Base-by-base conservation (phyloP, 2,329 filamentous ascomycete species). In the Coniochaeta sp. region DNA sequence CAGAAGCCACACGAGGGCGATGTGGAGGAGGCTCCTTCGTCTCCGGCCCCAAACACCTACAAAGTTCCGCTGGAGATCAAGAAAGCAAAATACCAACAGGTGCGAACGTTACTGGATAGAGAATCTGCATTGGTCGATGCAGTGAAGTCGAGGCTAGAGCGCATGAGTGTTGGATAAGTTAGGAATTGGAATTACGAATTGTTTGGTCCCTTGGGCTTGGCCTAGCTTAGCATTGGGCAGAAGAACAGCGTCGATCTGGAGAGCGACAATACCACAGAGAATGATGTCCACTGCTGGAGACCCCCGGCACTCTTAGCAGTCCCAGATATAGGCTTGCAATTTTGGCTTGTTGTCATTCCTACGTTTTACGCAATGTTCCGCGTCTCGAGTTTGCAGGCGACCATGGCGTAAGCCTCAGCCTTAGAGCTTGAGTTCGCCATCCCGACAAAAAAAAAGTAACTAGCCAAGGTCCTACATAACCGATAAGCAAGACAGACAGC, bases 71-170 rank as follows among this genome's bases (percentile, higher is more conserved):
- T 79, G 22, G 84, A 86, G 59, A 79, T 89, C 61, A 79, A 86
- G 61, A 83, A 79, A 72, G 81, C 78, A 57, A 89, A 89, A 73
- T 72, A 90, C 64, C 78, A 78, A 60, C 82, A 89, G 69, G 84
- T 90, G 24, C 84, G 84, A 72, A 74, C 74, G 30, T 71, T 89
- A 62, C 73, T 91, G 64, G 85, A 88, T 60, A 77, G 88, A 30
- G 87, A 91, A 73, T 83, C 83, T 55, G 86, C 86, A 5, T 72
- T 90, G 66, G 84, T 90, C 7, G 87, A 90, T 65, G 87, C 84
- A 24, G 81, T 89, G 24, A 85, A 81, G 65, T 78, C 78, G 60
- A 79, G 87, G 60, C 72, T 91, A 63, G 83, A 87, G 70, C 81
- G 78, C 62, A 73, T 90, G 59, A 76, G 72, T 47, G 63, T 77